Percentiles rank a stretch among this genome's conserved stretches.
These are phyloP conservation scores for Metarhizium album DNA, from an alignment of 2,329 filamentous ascomycete species.

Conservation along the genomic window DNA sequence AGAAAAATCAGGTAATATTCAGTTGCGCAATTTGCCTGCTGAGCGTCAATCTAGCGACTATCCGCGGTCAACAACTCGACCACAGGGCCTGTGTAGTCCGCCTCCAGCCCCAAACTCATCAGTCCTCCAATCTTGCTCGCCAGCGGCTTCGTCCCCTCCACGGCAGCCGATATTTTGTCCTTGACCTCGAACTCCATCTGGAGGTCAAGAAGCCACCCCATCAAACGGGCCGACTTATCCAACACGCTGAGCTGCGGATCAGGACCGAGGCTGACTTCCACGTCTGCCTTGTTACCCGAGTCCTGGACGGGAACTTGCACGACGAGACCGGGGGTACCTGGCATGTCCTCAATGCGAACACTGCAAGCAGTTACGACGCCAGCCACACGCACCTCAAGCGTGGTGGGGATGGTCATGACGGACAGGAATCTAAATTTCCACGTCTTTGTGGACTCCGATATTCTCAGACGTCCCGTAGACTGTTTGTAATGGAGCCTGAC, in stretches of 20 bases:
- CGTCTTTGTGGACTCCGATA: constrained; percentile 2
- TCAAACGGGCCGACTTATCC: background rate
- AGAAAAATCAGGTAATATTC: background rate
- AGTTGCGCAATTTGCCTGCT: background rate
- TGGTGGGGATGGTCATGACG: background rate
- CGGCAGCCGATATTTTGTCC: constrained; percentile 1
- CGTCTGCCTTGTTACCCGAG: background rate
- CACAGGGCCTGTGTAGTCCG: constrained; percentile 1
- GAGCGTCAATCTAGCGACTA: background rate
- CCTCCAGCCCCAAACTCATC: constrained; percentile 4
- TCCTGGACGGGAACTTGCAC: background rate
- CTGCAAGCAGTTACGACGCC: background rate
- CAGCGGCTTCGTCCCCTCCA: background rate
- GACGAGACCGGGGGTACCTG: background rate
- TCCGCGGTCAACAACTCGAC: constrained; percentile 4
- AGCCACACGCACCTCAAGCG: background rate
- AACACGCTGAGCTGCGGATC: background rate
- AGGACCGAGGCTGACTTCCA: background rate
- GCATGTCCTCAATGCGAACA: background rate
- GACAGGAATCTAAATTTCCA: constrained; percentile 4
- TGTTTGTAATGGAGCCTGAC: constrained; percentile 1
- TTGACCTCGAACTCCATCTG: constrained; percentile 4
- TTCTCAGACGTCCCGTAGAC: background rate
- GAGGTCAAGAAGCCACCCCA: background rate
- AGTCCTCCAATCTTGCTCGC: constrained; percentile 1